Evolutionary conservation across 2,329 filamentous ascomycete species (phyloP).

Genomic region (Talaromyces amestolkiae): DNA sequence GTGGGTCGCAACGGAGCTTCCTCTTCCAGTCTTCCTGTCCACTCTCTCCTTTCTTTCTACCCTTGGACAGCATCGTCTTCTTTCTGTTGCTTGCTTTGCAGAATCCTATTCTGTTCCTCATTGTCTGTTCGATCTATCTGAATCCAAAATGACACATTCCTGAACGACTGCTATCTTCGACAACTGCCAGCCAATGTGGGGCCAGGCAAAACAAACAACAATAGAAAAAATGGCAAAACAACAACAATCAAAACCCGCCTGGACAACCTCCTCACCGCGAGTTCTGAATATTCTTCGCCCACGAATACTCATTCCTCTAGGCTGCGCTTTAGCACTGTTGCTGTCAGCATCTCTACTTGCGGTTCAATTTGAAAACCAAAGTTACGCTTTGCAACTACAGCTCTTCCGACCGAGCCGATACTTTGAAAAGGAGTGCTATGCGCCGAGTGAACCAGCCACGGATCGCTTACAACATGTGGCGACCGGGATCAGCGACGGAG

Average conservation of each 20-base stretch:
- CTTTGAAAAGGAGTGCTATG: conserved; percentile 18
- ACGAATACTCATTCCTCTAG: conserved; percentile 5
- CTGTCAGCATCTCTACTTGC: conserved; percentile 9
- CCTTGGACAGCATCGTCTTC: neutral
- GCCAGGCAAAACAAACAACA: conserved; percentile 1
- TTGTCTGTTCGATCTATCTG: neutral
- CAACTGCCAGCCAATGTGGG: conserved; percentile 7
- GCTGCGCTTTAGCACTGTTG: conserved; percentile 7
- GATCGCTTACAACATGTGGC: conserved; percentile 5
- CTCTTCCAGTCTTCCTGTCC: neutral
- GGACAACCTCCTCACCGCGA: conserved; percentile 9
- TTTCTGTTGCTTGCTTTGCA: neutral
- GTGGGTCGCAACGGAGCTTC: conserved; percentile 8
- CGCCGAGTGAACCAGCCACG: conserved; percentile 7
- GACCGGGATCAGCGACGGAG: neutral
- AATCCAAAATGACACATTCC: neutral
- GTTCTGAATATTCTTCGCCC: conserved; percentile 8
- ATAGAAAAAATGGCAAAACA: neutral
- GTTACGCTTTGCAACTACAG: conserved; percentile 15
- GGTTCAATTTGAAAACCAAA: conserved; percentile 17
- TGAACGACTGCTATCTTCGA: neutral
- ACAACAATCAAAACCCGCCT: conserved; percentile 14
- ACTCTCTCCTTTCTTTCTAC: neutral
- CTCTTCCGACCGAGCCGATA: conserved; percentile 18
- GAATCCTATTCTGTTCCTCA: neutral